phyloP scores from a whole-genome alignment of 2,329 filamentous ascomycete genomes.

The Fusarium nygamai region DNA sequence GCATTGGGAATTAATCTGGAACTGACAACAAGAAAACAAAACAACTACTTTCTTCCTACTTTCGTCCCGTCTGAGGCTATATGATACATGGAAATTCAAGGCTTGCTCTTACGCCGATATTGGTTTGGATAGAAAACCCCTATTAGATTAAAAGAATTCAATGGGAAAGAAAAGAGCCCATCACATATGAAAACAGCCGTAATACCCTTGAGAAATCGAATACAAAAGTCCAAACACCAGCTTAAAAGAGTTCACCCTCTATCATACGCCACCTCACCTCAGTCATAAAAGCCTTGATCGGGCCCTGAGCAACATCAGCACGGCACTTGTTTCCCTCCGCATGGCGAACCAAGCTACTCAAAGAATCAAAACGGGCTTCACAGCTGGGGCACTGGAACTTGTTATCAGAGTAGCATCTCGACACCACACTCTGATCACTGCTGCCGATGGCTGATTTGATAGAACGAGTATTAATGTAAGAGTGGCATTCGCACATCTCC shows the following conservation, averaged over 20 bases:
- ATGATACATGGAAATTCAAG: too few species aligned
- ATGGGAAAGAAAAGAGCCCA: too few species aligned
- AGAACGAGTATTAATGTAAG: neutral
- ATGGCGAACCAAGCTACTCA: neutral
- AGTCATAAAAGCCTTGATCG: neutral
- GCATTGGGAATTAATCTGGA: neutral
- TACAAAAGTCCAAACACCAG: too few species aligned
- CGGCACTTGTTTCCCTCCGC: neutral
- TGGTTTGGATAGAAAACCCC: too few species aligned
- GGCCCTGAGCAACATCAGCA: rapidly evolving
- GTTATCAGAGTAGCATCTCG: neutral
- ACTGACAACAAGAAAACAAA: neutral
- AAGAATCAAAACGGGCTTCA: neutral
- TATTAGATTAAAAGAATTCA: too few species aligned
- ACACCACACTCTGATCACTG: neutral
- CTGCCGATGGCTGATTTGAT: neutral
- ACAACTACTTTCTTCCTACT: neutral
- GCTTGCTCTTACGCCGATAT: too few species aligned
- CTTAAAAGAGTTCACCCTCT: neutral
- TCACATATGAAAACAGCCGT: too few species aligned
- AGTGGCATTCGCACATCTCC: neutral
- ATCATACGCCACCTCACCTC: neutral
- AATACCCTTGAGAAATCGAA: too few species aligned
- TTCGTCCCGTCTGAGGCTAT: too few species aligned
- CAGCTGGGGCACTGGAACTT: neutral